Base-by-base conservation (phyloP, 371 early-diverging fungal species). In the Mortierella sp. region DNA sequence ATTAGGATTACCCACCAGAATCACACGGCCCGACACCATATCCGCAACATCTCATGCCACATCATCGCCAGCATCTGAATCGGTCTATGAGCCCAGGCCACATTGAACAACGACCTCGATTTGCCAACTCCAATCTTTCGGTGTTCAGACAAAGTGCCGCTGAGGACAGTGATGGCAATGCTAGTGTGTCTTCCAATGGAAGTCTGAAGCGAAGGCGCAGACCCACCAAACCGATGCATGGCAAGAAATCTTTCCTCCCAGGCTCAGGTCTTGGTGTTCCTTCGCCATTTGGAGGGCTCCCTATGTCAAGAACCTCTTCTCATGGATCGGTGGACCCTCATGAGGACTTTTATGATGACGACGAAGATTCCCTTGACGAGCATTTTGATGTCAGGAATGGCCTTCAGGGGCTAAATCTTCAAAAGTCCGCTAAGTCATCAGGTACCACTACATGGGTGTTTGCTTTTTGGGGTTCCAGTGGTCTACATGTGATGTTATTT, bases 111-210 rank as follows among this genome's bases (percentile, higher is more conserved):
- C n/a, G 41, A 48, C 77, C 77, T 5, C 60, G 77, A 17, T 76
- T 76, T 40, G 70, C 65, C 40, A 76, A 76, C 40, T 40, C 69
- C 25, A 76, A 69, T 25, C 60, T 76, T 3, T 76, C 77, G 0
- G 77, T 69, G 37, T 76, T 76, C 48, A 31, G 72, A 48, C 72
- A 71, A 34, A 65, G 39, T 47, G 58, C 73, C 17, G 72, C 79
- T 13, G 71, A 72, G 51, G 80, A 80, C 44, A 80, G 80, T 37
- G 80, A 80, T 47, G 77, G 80, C 25, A 77, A 77, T 54, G 77
- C 69, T 25, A 80, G 80, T 60, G 80, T 71, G 1, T 80, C 80
- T n/a, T 80, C 80, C 29, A 80, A 63, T 29, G 80, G 80, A 46
- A 80, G 80, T 37, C 68, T 60, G 31, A 80, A 80, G 51, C 72